Conservation (phyloP, 75 land plant genomes). For the Azolla pinnata region DNA sequence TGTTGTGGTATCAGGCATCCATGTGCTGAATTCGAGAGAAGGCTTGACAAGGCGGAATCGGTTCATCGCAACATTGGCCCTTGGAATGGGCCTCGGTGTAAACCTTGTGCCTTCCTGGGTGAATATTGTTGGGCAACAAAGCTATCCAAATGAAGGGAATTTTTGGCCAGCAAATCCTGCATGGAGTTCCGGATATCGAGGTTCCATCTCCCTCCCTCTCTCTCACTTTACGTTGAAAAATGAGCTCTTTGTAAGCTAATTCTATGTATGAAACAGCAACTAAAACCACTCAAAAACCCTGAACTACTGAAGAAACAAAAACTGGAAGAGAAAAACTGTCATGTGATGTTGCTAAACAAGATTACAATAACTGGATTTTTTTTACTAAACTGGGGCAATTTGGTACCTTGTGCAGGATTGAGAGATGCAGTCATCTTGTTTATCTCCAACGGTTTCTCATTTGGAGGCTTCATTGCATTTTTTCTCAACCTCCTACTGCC, state of each 20-base stretch:
- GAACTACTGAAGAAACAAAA: too few relatives aligned
- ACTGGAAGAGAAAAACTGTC: too few relatives aligned
- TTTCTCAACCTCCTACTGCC: constrained; percentile 19
- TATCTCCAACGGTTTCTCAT: constrained; percentile 23
- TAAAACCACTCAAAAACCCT: too few relatives aligned
- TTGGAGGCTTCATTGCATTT: constrained; percentile 23
- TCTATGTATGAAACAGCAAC: too few relatives aligned
- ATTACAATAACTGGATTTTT: too few relatives aligned
- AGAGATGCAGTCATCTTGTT: constrained; percentile 21
- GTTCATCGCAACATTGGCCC: constrained; percentile 25
- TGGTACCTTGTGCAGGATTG: constrained; percentile 30
- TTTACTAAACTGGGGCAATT: too few relatives aligned
- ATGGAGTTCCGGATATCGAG: constrained; percentile 27
- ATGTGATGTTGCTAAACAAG: too few relatives aligned
- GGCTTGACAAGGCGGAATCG: constrained; percentile 27
- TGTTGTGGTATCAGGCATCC: constrained; percentile 29
- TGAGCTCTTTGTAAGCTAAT: not conserved
- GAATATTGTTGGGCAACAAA: constrained; percentile 22
- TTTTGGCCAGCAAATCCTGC: constrained; percentile 28
- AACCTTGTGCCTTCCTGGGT: constrained; percentile 28
- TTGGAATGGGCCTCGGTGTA: constrained; percentile 32
- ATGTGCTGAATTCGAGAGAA: constrained; percentile 17
- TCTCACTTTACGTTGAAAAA: not conserved
- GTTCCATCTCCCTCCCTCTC: not conserved
- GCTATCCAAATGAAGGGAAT: constrained; percentile 27